These are phyloP conservation scores for Pisolithus microcarpus DNA, from an alignment of 768 basidiomycete species.

Conservation along the genomic window DNA sequence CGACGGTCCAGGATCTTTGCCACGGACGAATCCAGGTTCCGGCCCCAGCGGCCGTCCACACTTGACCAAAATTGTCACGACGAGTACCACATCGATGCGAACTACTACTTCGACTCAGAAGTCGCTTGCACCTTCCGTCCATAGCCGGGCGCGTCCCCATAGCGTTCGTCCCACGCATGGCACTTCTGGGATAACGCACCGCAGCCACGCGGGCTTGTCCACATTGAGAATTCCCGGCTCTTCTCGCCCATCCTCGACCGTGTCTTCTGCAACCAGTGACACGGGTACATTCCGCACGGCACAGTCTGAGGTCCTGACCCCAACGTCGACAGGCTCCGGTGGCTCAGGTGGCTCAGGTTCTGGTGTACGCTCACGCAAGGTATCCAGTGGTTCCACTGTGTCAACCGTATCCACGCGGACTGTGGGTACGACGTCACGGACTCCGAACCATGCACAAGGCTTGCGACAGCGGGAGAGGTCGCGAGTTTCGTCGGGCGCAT, in stretches of 20 bases:
- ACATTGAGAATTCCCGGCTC: conserved; percentile 26
- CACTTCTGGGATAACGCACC: background rate
- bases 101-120: conserved; percentile 9
- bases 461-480: conserved; percentile 2
- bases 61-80: conserved; percentile 22
- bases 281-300: conserved; percentile 26
- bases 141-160: conserved; percentile 14
- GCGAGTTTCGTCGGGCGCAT: conserved; percentile 24
- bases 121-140: conserved; percentile 20
- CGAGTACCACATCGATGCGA: conserved; percentile 18
- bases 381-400: conserved; percentile 23
- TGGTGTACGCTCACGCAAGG: conserved; percentile 22
- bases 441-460: background rate
- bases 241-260: conserved; percentile 20
- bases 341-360: conserved; percentile 8
- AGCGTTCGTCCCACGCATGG: conserved; percentile 9
- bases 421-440: conserved; percentile 21
- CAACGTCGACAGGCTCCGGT: conserved; percentile 20
- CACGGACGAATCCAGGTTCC: conserved; percentile 7
- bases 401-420: conserved; percentile 26
- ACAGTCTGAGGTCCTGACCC: conserved; percentile 21
- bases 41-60: conserved; percentile 19
- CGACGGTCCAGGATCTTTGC: background rate
- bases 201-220: conserved; percentile 16
- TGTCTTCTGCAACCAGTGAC: conserved; percentile 27